Base-by-base conservation (phyloP, 257 asterid species). In the Fraxinus anomala region DNA sequence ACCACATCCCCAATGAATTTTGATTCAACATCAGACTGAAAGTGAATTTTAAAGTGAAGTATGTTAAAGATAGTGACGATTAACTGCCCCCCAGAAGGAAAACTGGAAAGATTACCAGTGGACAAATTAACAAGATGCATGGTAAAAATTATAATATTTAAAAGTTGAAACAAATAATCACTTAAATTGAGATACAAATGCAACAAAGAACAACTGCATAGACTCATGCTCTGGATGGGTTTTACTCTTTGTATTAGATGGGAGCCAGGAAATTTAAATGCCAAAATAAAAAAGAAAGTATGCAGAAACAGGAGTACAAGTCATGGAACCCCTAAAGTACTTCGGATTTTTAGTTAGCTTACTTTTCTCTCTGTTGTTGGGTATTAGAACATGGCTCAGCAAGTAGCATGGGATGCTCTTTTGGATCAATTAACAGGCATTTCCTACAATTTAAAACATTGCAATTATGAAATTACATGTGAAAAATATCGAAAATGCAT, bases 401-500 rank as follows among this genome's bases (percentile, higher is more conserved):
- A 86, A 95, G 93, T 80, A 95, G 92, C 99, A 95, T 95, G 14
- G 99, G 99, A 75, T 93, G 99, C 83, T 96, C 99, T 89, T 93
- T 93, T 16, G 99, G 98, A 88, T 96, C 97, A 81, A 96, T 89
- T 85, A 93, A 80, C 66, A 96, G 85, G 86, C 98, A 93, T 66
- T 92, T 96, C 94, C 99, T 93, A 87, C 67, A 82, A 82, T 77
- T 40, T 30, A 75, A 39, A 75, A 74, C 39, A 40, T 77, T 39
- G 19, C 26, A 67, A 70, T 40, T 8, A 17, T 66, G 73, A 70
- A 71, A 77, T 68, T 30, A 14, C 47, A 11, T 36, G 31, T 16
- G 19, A 66, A 66, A 42, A 42, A 23, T 28, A 76, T 75, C 69
- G 30, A 70, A 33, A 70, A 51, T 76, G 75, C 13, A 70, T 34